These are phyloP conservation scores for Wickerhamomyces strasburgensis DNA, from an alignment of 805 yeast genomes.

Conservation along the genomic window DNA sequence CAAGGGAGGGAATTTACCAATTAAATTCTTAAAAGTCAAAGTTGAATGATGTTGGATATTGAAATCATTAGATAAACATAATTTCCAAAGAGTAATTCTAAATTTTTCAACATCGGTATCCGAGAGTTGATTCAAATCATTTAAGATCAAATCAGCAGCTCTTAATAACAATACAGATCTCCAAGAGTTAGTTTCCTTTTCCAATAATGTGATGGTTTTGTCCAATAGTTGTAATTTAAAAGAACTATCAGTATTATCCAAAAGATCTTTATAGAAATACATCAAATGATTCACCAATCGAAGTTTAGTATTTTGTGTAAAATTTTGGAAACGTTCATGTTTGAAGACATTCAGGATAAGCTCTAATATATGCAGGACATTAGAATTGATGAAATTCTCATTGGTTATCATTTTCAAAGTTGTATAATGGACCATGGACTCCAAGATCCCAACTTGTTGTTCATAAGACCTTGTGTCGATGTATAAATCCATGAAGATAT, in stretches of 20 bases:
- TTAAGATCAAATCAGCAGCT: slow-evolving; percentile 27
- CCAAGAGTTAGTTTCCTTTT: slow-evolving; percentile 11
- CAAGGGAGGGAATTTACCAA: slow-evolving; percentile 30
- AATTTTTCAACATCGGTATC: slow-evolving; percentile 22
- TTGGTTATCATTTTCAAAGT: slow-evolving; percentile 26
- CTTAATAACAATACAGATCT: slow-evolving; percentile 15
- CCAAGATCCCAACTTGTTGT: slow-evolving; percentile 29
- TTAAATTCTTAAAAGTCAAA: slow-evolving; percentile 30
- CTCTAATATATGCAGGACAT: slow-evolving; percentile 25
- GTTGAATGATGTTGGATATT: slow-evolving; percentile 38
- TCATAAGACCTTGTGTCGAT: slow-evolving; percentile 22
- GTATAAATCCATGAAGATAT: slow-evolving; percentile 20
- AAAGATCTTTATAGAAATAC: slow-evolving; percentile 20
- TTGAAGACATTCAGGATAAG: slow-evolving; percentile 25
- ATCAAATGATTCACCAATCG: slow-evolving; percentile 20
- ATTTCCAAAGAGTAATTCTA: slow-evolving; percentile 28
- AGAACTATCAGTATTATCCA: slow-evolving; percentile 29
- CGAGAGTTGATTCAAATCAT: slow-evolving; percentile 20
- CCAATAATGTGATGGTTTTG: slow-evolving; percentile 10
- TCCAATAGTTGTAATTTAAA: slow-evolving; percentile 29
- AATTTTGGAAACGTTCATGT: slow-evolving; percentile 21
- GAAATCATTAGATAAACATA: slow-evolving; percentile 35
- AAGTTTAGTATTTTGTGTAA: slow-evolving; percentile 15
- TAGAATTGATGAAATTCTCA: slow-evolving; percentile 22
- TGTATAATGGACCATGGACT: slow-evolving; percentile 32